Evolutionary conservation across 306 rosid genomes (phyloP), one percentile per base, ranked within the genome.

Genomic region (Rubus idaeus): DNA sequence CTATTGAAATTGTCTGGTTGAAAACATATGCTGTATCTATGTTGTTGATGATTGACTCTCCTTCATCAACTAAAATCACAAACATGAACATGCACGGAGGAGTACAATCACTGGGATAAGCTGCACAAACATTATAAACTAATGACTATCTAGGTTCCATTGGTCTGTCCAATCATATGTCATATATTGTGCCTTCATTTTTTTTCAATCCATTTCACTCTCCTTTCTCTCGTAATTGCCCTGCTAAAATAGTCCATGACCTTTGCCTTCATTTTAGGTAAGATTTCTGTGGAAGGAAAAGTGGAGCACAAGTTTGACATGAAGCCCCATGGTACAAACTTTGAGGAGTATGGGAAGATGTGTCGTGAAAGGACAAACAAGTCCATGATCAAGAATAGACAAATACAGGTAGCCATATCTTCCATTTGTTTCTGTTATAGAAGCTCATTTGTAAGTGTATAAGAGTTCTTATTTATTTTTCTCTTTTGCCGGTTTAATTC

Each of bases 261-360:
- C 58, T 70, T 45, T 66, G 60, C 40, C 47, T 68, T 83, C 80
- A 73, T 69, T 70, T 81, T 74, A 92, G 97, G 89, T 72, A 90
- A 90, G 83, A 87, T 95, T 79, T 80, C 92, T 37, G 81, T 89
- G 86, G 99, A 92, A 79, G 99, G 99, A 79, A 95, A 95, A 79
- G 97, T 95, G 60, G 99, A 95, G 78, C 97, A 89, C 77, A 95
- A 95, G 79, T 95, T 95, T 84, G 99, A 95, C 78, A 92, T 95
- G 99, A 95, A 92, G 85, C 99, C 97, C 68, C 99, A 91, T 57
- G 88, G 95, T 57, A 89, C 88, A 84, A 91, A 95, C 87, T 78
- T 95, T 49, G 99, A 90, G 74, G 93, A 88, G 79, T 95, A 95
- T 77, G 99, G 97, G 14, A 95, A 73, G 83, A 68, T 95, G 84